These are phyloP conservation scores for Gnaphalium uliginosum DNA, from an alignment of 129 eudicot species.

Conservation along the genomic window DNA sequence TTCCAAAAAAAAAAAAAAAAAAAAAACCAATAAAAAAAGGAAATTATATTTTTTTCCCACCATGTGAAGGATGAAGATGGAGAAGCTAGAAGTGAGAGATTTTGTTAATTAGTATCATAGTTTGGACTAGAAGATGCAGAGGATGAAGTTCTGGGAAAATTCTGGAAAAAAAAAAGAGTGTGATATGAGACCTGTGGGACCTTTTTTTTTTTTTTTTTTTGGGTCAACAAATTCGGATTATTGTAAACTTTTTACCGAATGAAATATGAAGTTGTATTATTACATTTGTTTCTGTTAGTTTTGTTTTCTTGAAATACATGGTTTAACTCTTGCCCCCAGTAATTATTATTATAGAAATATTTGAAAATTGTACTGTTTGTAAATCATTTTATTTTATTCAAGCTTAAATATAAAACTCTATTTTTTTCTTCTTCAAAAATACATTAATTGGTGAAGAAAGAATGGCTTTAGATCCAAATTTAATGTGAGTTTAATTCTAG, in stretches of 20 bases:
- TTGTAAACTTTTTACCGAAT: not conserved
- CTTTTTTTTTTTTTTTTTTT: too few species aligned
- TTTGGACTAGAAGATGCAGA: not conserved
- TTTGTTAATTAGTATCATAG: not conserved
- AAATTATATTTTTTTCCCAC: not conserved
- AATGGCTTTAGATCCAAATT: not conserved
- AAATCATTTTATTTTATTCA: too few species aligned
- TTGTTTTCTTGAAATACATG: too few species aligned
- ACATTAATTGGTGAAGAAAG: not conserved
- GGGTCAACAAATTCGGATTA: not conserved
- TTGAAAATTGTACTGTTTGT: too few species aligned
- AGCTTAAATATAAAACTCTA: too few species aligned
- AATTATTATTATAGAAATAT: too few species aligned
- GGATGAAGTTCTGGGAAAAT: not conserved
- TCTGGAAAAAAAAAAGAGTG: not conserved
- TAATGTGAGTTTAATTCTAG: not conserved
- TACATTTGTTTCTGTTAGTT: not conserved
- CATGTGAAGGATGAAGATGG: slow-evolving; percentile 1
- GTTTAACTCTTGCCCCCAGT: too few species aligned
- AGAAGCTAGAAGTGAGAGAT: not conserved
- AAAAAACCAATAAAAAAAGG: too few species aligned
- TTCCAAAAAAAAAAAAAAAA: not conserved
- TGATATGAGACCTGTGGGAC: not conserved
- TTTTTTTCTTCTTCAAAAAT: too few species aligned
- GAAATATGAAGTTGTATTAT: not conserved